Base-by-base conservation (phyloP, 768 basidiomycete genomes). In the Erythrobasidium yunnanense region DNA sequence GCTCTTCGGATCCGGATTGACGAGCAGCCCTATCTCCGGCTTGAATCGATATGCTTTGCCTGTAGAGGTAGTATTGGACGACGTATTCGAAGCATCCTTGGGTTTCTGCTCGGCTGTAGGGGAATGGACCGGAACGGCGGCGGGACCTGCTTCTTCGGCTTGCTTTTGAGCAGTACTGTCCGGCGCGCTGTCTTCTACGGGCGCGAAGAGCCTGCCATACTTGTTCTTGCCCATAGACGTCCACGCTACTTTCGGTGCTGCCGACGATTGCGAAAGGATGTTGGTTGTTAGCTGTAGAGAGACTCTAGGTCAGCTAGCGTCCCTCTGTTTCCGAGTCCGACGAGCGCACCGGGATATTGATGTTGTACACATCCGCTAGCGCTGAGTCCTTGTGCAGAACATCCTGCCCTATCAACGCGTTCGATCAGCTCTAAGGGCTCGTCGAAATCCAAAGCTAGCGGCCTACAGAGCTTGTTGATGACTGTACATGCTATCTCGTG, bases 351-450 rank as follows among this genome's bases (percentile, higher is more conserved):
- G 67, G 67, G 1, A 68, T 47, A 18, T 66, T 55, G 45, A 67
- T 27, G 73, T 79, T 89, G 77, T 90, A 90, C 23, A 91, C 78
- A 74, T 88, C 88, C 32, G 90, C 83, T 73, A 87, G 84, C 50
- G 63, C 57, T 80, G 75, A 35, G 83, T 80, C 47, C 83, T 72
- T 20, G 83, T 13, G 58, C 15, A 29, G 54, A 23, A 56, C 30
- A 27, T 52, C 27, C 71, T 79, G 88, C 77, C 90, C 90, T 29
- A 90, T 78, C n/a, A n/a, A n/a, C n/a, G n/a, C n/a, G n/a, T n/a
- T n/a, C n/a, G n/a, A n/a, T n/a, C n/a, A n/a, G n/a, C n/a, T n/a
- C n/a, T n/a, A n/a, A n/a, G n/a, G n/a, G n/a, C n/a, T n/a, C n/a
- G n/a, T n/a, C n/a, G n/a, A n/a, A n/a, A n/a, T n/a, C n/a, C n/a